Evolutionary conservation across 2,329 filamentous ascomycete species (phyloP).

Genomic region (Epicoccum nigrum): DNA sequence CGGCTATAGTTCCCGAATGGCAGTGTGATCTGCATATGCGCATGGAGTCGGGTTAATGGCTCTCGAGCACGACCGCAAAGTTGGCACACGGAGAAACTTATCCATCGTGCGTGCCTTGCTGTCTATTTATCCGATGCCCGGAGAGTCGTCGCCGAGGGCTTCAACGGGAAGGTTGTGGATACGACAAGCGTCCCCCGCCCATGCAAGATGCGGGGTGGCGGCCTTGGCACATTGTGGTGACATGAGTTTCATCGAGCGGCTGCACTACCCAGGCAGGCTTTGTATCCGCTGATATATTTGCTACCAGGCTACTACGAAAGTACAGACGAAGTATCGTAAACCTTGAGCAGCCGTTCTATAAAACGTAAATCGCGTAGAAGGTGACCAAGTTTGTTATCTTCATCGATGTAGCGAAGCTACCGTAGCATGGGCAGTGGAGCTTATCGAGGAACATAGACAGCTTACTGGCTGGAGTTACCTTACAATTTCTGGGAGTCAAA

Average conservation of each 20-base stretch:
- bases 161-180: slow-evolving; percentile 17
- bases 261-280: neutral
- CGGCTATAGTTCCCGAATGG: slow-evolving; percentile 5
- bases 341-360: no score
- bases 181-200: slow-evolving; percentile 21
- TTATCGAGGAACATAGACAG: no score
- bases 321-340: no score
- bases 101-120: slow-evolving; percentile 10
- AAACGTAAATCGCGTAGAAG: no score
- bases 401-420: no score
- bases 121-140: slow-evolving; percentile 14
- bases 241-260: slow-evolving; percentile 2
- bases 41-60: slow-evolving; percentile 9
- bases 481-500: no score
- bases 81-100: slow-evolving; percentile 13
- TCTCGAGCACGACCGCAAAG: neutral
- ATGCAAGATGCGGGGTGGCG: slow-evolving; percentile 31
- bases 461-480: no score
- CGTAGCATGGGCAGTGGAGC: no score
- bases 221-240: slow-evolving; percentile 20
- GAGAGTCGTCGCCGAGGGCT: neutral
- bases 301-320: no score
- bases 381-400: no score
- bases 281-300: neutral
- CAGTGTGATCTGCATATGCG: slow-evolving; percentile 4